Evolutionary conservation across 2,329 filamentous ascomycete genomes (phyloP).

Genomic region (Pseudogymnoascus sp.): DNA sequence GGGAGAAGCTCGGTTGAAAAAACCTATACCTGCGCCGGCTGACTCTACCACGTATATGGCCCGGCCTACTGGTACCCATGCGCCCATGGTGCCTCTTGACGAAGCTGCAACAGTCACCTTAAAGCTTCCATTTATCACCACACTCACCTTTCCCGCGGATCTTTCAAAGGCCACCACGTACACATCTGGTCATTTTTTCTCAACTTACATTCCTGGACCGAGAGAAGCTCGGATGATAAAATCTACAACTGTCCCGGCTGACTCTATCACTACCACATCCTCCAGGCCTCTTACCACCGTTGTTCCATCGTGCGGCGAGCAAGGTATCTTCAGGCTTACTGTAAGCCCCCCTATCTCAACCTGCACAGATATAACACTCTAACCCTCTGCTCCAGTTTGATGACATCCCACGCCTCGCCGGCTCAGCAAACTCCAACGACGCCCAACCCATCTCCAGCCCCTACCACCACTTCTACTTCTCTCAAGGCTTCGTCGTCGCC

Average conservation of each 20-base stretch:
- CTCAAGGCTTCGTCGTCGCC: constrained; percentile 28
- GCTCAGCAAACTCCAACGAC: constrained; percentile 15
- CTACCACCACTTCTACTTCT: constrained; percentile 30
- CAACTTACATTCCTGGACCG: background rate
- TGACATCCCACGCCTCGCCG: constrained; percentile 23
- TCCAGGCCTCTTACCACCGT: background rate
- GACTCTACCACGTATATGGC: background rate
- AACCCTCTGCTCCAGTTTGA: constrained; percentile 21
- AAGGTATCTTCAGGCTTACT: constrained; percentile 22
- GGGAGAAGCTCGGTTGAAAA: background rate
- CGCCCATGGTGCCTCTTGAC: background rate
- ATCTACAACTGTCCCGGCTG: background rate
- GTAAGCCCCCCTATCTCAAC: constrained; percentile 15
- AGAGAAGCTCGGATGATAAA: background rate
- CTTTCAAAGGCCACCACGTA: background rate
- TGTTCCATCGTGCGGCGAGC: constrained; percentile 18
- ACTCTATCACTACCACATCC: background rate
- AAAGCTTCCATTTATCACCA: background rate
- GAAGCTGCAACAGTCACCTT: background rate
- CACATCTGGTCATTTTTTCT: background rate
- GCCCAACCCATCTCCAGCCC: constrained; percentile 25
- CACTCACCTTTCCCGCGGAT: background rate
- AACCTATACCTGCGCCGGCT: background rate
- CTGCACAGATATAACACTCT: background rate
- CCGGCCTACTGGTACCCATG: background rate